Conservation (phyloP, 495 filamentous ascomycete species). For the Trichocladium antarcticum region DNA sequence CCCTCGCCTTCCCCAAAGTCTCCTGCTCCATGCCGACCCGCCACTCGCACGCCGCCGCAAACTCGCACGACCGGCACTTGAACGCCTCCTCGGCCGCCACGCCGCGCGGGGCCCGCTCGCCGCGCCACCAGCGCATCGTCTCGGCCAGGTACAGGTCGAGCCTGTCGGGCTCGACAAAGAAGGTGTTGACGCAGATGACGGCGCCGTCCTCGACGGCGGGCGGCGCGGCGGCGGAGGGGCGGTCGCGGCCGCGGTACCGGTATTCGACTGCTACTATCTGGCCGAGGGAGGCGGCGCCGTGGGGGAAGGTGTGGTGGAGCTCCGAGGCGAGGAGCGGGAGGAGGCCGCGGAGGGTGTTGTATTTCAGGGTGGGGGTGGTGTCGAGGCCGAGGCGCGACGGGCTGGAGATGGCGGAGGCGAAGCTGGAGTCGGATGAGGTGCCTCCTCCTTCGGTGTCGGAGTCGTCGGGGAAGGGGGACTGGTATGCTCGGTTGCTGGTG, state of each 20-base stretch:
- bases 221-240: background rate
- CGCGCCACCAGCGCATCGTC: conserved; percentile 80
- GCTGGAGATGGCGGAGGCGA: conserved; percentile 25
- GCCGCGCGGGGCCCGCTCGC: conserved; percentile 62
- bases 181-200: conserved; percentile 52
- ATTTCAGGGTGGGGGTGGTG: conserved; percentile 15
- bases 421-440: conserved; percentile 1
- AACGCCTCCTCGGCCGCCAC: conserved; percentile 82
- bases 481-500: background rate
- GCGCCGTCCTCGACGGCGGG: conserved; percentile 23
- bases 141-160: conserved; percentile 54
- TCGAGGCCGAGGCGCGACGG: conserved; percentile 23
- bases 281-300: conserved; percentile 39
- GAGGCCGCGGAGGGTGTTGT: conserved; percentile 32
- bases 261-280: conserved; percentile 55
- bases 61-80: conserved; percentile 63
- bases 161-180: conserved; percentile 52
- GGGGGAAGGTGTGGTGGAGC: conserved; percentile 46
- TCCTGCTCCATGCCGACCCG: conserved; percentile 30
- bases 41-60: conserved; percentile 45
- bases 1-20: conserved; percentile 10
- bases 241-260: conserved; percentile 26
- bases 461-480: background rate
- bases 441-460: background rate
- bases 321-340: conserved; percentile 33